Base-by-base conservation (phyloP, 768 basidiomycete species). In the Boletus fagicola region DNA sequence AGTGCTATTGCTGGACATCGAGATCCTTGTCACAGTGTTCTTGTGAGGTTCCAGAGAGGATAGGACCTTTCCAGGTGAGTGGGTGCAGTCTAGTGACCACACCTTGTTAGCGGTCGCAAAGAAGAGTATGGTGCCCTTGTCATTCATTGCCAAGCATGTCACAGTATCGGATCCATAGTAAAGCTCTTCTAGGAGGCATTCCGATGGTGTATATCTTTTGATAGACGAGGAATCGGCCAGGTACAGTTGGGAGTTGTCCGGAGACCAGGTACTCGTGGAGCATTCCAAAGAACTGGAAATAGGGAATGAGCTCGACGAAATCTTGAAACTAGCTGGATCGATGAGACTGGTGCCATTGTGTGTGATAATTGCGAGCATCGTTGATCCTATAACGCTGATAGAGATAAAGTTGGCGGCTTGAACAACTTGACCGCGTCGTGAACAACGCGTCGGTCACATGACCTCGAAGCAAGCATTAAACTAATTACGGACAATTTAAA, bases 321-420 rank as follows among this genome's bases (percentile, higher is more conserved):
- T 75, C 67, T 80, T 85, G 56, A 88, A 73, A 30, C 68, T 64
- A 3, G 73, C 51, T 1, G 80, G 71, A 44, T 87, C 82, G 31
- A 79, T 62, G 52, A 86, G 62, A 53, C 74, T 73, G 49, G 84
- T 76, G n/a, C 78, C 74, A 33, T 74, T 73, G 15, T 77, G 74
- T 31, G 83, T 82, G 40, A 77, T 72, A 40, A 83, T 67, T 50
- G 83, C 83, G 49, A 88, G 76, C 85, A 86, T 87, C 15, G 28
- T 9, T 30, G 39, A 10, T 52, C 16, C 8, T 43, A 20, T n/a
- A 5, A 56, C 26, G 45, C 9, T 51, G 50, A 36, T 43, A 28
- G 39, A 59, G 53, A 53, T 46, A n/a, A 26, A 26, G 26, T 49
- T 4, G 38, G 20, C 35, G 13, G 35, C 30, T 22, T 28, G 39